Evolutionary conservation across 192 early-diverging fungal species (phyloP), one percentile per base, ranked within the genome.

Genomic region (Coemansia sp.): DNA sequence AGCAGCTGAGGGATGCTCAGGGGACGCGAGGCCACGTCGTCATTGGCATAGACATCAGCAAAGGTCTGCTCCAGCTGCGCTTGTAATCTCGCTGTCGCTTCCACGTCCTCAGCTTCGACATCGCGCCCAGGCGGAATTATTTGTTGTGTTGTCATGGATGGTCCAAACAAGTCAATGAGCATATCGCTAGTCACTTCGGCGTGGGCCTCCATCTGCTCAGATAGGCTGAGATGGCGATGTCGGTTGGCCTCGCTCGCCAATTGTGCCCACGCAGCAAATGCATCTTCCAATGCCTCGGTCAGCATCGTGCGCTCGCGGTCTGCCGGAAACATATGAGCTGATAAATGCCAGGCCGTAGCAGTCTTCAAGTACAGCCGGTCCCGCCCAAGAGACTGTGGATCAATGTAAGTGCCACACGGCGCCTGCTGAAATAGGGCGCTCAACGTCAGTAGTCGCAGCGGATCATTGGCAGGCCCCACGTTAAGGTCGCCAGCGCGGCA

Each of bases 231-330:
- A 16, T 77, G 70, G 7, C 72, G 72, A 42, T 72, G 72, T 8
- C 71, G 66, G 37, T 65, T 67, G 12, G 68, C 58, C 13, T 61
- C 55, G 31, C 41, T 61, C 14, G 71, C 34, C 13, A 62, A 58
- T 47, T 83, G 80, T 6, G 69, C 65, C 80, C 80, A 83, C 4
- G 75, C 59, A 6, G 72, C 72, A 69, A 83, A 72, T 8, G 80
- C 75, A 48, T 83, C 80, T 48, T 83, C 80, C 4, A 83, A 37
- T 0, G 69, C 70, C 39, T 77, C 75, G 3, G 69, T 74, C 33
- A 83, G 75, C 72, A 74, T 75, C n/a, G 73, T 75, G 50, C 71
- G 71, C 35, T 77, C 81, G 33, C 66, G 64, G 57, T 77, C 75
- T 8, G 81, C 71, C 0, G 71, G 68, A 28, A 77, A 63, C 66